phyloP scores from a whole-genome alignment of 129 eudicot genomes.

The Tagetes patula region DNA sequence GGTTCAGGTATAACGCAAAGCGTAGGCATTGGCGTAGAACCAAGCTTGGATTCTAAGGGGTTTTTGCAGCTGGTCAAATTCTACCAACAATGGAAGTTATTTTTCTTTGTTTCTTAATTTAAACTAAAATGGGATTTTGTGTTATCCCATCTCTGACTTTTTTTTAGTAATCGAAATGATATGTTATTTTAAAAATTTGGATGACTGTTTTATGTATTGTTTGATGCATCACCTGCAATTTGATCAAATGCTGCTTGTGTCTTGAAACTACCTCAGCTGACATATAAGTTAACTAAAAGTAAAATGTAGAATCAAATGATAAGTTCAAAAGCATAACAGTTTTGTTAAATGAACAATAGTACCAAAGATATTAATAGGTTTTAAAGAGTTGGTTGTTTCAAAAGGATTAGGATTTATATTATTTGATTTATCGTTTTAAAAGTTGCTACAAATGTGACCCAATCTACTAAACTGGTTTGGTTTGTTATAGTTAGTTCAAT shows the following conservation, averaged over 20 bases:
- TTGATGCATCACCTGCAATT: background rate
- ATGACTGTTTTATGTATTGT: slow-evolving; percentile 2
- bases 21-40: slow-evolving; percentile 98
- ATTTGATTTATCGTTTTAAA: no score
- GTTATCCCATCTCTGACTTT: background rate
- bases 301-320: background rate
- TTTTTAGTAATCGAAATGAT: slow-evolving; percentile 5
- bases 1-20: slow-evolving; percentile 76
- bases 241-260: background rate
- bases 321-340: background rate
- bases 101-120: slow-evolving; percentile 7
- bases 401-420: no score
- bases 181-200: background rate
- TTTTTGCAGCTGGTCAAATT: slow-evolving; percentile 18
- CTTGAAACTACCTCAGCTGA: background rate
- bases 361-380: no score
- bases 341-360: background rate
- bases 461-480: no score
- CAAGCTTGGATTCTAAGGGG: slow-evolving; percentile 81
- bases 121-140: slow-evolving; percentile 4
- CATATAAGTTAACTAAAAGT: background rate
- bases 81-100: slow-evolving; percentile 1
- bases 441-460: no score
- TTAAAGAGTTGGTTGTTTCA: no score
- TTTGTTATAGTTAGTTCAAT: no score